Conservation (phyloP, 2,329 filamentous ascomycete genomes). For the Colletotrichum filicis region DNA sequence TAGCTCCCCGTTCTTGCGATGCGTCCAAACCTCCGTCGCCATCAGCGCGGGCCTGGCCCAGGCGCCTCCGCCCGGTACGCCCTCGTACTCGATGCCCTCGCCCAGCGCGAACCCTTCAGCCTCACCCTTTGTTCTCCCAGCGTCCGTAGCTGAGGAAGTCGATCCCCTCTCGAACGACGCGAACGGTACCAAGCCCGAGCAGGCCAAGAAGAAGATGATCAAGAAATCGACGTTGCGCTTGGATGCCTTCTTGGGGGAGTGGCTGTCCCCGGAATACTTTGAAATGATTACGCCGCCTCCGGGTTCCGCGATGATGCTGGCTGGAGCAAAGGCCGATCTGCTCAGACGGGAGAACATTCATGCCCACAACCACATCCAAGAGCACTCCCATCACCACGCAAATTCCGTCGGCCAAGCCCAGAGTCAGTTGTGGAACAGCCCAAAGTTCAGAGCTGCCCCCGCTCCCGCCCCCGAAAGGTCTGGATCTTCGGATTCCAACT, state of each 20-base stretch:
- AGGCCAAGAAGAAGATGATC: constrained; percentile 46
- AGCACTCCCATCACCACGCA: constrained; percentile 31
- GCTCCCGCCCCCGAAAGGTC: constrained; percentile 25
- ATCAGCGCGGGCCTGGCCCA: constrained; percentile 87
- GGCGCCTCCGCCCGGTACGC: constrained; percentile 51
- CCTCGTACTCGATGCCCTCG: constrained; percentile 46
- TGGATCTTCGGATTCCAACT: constrained; percentile 35
- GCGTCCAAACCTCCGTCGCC: constrained; percentile 90
- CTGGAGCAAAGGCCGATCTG: constrained; percentile 87
- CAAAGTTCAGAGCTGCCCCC: constrained; percentile 30
- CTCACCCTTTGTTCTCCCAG: constrained; percentile 28
- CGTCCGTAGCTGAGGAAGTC: constrained; percentile 23
- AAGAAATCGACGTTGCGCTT: constrained; percentile 77
- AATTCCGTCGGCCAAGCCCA: constrained; percentile 32
- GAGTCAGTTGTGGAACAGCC: constrained; percentile 51
- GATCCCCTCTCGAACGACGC: constrained; percentile 30
- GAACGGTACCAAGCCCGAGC: constrained; percentile 15
- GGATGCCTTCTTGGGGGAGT: constrained; percentile 94
- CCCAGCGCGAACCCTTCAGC: constrained; percentile 36
- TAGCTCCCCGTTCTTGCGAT: constrained; percentile 92
- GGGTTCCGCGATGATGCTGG: constrained; percentile 86
- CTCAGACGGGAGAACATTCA: constrained; percentile 79
- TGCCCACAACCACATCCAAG: constrained; percentile 46
- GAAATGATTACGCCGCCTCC: constrained; percentile 92
- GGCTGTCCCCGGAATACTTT: constrained; percentile 94